Percentiles rank a stretch among this genome's conserved stretches.
These are phyloP conservation scores for Peronosclerospora sorghi DNA, from an alignment of 352 stramenopile species.

Conservation along the genomic window DNA sequence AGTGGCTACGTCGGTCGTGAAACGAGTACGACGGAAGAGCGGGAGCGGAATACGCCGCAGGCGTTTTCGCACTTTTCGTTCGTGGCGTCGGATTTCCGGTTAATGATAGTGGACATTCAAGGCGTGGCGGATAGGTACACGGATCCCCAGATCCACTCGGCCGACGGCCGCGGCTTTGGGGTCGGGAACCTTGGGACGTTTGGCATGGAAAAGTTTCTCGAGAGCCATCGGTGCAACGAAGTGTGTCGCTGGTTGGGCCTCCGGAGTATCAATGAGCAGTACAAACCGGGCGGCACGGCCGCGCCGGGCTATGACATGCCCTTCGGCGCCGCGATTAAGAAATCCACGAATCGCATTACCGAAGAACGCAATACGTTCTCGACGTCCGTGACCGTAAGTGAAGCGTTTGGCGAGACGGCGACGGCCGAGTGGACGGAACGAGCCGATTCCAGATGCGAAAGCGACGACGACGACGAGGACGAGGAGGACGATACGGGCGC, in stretches of 20 bases:
- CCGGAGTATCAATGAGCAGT: slow-evolving; percentile 63
- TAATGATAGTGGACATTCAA: slow-evolving; percentile 85
- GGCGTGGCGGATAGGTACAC: slow-evolving; percentile 79
- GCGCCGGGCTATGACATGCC: slow-evolving; percentile 73
- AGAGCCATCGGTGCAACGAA: slow-evolving; percentile 80
- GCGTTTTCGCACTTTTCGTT: slow-evolving; percentile 82
- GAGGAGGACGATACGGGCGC: slow-evolving; percentile 15
- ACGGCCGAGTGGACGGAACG: slow-evolving; percentile 17
- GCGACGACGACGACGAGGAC: slow-evolving; percentile 19
- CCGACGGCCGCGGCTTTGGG: slow-evolving; percentile 69
- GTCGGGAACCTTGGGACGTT: slow-evolving; percentile 75
- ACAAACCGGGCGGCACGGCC: slow-evolving; percentile 67
- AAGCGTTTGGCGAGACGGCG: slow-evolving; percentile 51
- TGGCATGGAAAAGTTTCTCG: slow-evolving; percentile 82
- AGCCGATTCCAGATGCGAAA: slow-evolving; percentile 11
- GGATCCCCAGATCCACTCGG: slow-evolving; percentile 75
- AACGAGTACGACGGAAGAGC: slow-evolving; percentile 68
- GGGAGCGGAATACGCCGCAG: slow-evolving; percentile 74
- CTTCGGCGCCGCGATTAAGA: slow-evolving; percentile 66
- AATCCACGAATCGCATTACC: slow-evolving; percentile 71
- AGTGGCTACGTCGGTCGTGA: slow-evolving; percentile 73
- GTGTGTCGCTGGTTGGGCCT: slow-evolving; percentile 77
- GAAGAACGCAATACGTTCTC: slow-evolving; percentile 78
- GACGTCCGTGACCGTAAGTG: slow-evolving; percentile 63
- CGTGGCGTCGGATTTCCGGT: slow-evolving; percentile 67